These are phyloP conservation scores for Climacium dendroides DNA, from an alignment of 225 moss, liverwort and hornwort genomes.

Conservation along the genomic window DNA sequence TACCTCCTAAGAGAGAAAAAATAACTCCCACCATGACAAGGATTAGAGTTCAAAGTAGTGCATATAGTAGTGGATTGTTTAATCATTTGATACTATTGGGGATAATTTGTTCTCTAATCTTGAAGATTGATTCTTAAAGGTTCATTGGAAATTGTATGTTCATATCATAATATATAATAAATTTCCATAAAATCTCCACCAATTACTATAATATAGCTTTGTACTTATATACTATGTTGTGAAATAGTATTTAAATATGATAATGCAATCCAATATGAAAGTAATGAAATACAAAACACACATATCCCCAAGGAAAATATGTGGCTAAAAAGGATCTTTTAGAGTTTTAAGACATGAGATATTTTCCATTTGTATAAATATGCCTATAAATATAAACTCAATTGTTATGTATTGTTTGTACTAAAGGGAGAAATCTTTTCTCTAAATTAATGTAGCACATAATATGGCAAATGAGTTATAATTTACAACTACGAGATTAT, in stretches of 20 bases:
- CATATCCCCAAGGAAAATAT: not conserved
- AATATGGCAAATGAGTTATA: accelerated
- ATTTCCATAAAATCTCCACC: not conserved
- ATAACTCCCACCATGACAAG: accelerated
- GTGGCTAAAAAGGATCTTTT: not conserved
- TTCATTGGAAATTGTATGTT: accelerated
- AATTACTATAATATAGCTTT: not conserved
- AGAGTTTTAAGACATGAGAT: not conserved
- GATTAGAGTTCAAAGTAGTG: accelerated
- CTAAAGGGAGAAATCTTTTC: accelerated
- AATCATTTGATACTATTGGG: not conserved
- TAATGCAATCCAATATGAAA: not conserved
- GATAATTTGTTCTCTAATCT: not conserved
- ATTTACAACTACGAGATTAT: not conserved
- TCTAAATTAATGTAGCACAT: not conserved
- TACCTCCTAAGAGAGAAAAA: accelerated
- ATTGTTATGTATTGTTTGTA: not conserved
- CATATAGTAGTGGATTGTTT: not conserved
- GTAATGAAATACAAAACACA: not conserved
- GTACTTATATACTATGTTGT: not conserved
- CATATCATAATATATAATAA: not conserved
- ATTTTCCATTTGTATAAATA: not conserved
- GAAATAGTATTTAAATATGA: not conserved
- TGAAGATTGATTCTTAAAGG: not conserved
- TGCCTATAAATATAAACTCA: not conserved